Percentiles rank a stretch among this genome's conserved stretches.
Evolutionary conservation across 352 stramenopile genomes (phyloP).

Genomic region (Pythium brachiatum): DNA sequence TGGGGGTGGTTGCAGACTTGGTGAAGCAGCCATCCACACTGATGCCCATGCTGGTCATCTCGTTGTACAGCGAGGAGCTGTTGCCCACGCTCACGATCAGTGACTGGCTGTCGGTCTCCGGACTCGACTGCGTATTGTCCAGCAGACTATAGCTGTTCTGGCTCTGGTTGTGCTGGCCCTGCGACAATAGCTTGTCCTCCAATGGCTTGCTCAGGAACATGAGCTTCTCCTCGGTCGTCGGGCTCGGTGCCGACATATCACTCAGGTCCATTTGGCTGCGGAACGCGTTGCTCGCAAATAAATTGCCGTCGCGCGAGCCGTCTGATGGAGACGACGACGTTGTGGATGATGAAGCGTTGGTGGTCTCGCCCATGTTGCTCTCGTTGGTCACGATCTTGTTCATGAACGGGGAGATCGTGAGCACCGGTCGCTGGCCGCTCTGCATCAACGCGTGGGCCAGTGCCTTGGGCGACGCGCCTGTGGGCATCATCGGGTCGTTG

Average conservation of each 20-base stretch:
- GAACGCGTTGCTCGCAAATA: conserved; percentile 75
- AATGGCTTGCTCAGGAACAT: conserved; percentile 27
- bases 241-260: conserved; percentile 16
- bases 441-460: conserved; percentile 11
- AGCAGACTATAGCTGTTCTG: conserved; percentile 7
- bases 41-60: conserved; percentile 80
- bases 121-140: conserved; percentile 17
- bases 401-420: conserved; percentile 75
- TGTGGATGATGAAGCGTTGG: conserved; percentile 6
- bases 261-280: conserved; percentile 66
- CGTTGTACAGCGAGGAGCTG: conserved; percentile 49
- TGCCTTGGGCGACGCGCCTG: conserved; percentile 16
- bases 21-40: conserved; percentile 50
- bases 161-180: conserved; percentile 9
- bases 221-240: conserved; percentile 24
- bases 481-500: background rate
- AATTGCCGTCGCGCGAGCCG: conserved; percentile 35
- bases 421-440: conserved; percentile 37
- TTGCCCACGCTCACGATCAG: conserved; percentile 41
- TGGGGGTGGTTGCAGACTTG: conserved; percentile 28
- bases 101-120: conserved; percentile 10
- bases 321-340: conserved; percentile 1
- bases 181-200: conserved; percentile 5
- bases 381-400: conserved; percentile 55
- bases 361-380: conserved; percentile 26